phyloP scores from a whole-genome alignment of 108 stramenopile species.

The Asterionellopsis glacialis region DNA sequence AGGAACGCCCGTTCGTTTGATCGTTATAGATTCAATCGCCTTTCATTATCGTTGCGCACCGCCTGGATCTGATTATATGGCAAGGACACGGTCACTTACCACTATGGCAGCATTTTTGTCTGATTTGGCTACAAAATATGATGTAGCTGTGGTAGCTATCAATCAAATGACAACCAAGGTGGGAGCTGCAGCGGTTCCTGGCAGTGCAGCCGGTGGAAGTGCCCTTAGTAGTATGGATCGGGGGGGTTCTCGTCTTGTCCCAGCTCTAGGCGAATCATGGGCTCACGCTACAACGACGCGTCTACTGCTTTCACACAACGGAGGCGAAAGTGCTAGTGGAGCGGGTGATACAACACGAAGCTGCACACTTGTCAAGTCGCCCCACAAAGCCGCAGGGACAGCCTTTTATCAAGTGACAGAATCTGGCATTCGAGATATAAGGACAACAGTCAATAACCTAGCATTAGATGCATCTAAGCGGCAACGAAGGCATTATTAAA shows the following conservation, averaged over 20 bases:
- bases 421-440: conserved; percentile 52
- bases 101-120: conserved; percentile 64
- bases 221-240: too few relatives aligned
- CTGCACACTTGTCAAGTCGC: conserved; percentile 69
- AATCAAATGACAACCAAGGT: conserved; percentile 95
- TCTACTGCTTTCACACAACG: conserved; percentile 36
- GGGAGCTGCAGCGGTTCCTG: conserved; percentile 2
- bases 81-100: conserved; percentile 64
- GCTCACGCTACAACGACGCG: conserved; percentile 91
- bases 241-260: conserved; percentile 52
- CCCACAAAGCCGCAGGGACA: conserved; percentile 51
- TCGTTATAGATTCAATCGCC: conserved; percentile 91
- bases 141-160: conserved; percentile 81
- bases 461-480: neutral
- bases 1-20: conserved; percentile 46
- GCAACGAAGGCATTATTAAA: neutral
- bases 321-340: conserved; percentile 2
- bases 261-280: conserved; percentile 94
- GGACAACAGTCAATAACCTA: neutral
- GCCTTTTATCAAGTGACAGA: conserved; percentile 52
- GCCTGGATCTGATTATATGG: conserved; percentile 25
- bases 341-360: conserved; percentile 21
- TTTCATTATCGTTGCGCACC: conserved; percentile 86
- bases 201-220: neutral
- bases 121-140: conserved; percentile 53